phyloP scores from a whole-genome alignment of 768 basidiomycete genomes.

The Cystofilobasidium macerans region DNA sequence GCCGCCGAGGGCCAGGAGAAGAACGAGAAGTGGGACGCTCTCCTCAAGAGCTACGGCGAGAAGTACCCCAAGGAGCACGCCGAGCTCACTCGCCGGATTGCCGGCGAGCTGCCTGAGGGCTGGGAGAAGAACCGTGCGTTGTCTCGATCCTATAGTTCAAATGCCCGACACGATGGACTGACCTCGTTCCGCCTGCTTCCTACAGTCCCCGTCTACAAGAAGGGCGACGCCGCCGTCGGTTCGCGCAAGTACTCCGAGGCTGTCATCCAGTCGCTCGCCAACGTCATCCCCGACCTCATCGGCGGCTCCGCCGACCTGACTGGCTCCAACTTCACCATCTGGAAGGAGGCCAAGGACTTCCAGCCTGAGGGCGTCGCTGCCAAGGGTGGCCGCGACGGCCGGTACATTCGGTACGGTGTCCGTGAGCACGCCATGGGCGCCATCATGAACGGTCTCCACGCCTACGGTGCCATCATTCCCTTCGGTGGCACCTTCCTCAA shows the following conservation, averaged over 20 bases:
- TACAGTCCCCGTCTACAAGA: slow-evolving; percentile 65
- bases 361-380: slow-evolving; percentile 68
- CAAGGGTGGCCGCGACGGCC: slow-evolving; percentile 71
- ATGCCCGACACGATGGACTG: no score
- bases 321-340: slow-evolving; percentile 78
- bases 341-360: slow-evolving; percentile 57
- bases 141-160: no score
- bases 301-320: slow-evolving; percentile 88
- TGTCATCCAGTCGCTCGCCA: slow-evolving; percentile 62
- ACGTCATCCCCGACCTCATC: slow-evolving; percentile 67
- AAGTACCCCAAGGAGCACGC: slow-evolving; percentile 75
- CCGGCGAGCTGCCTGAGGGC: slow-evolving; percentile 66
- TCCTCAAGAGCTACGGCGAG: slow-evolving; percentile 57
- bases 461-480: slow-evolving; percentile 84
- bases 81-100: slow-evolving; percentile 73
- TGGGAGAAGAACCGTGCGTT: slow-evolving; percentile 58
- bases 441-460: slow-evolving; percentile 78
- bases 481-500: slow-evolving; percentile 85
- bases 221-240: slow-evolving; percentile 70
- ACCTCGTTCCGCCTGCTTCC: background rate
- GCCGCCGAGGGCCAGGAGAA: slow-evolving; percentile 62
- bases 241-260: slow-evolving; percentile 89
- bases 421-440: slow-evolving; percentile 97
- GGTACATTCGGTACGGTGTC: slow-evolving; percentile 91
- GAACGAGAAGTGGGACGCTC: slow-evolving; percentile 61